A percentile compares a stretch with the other conserved stretches of the same genome.
Conservation (phyloP, 345 rosid species). For the Citrus maxima region DNA sequence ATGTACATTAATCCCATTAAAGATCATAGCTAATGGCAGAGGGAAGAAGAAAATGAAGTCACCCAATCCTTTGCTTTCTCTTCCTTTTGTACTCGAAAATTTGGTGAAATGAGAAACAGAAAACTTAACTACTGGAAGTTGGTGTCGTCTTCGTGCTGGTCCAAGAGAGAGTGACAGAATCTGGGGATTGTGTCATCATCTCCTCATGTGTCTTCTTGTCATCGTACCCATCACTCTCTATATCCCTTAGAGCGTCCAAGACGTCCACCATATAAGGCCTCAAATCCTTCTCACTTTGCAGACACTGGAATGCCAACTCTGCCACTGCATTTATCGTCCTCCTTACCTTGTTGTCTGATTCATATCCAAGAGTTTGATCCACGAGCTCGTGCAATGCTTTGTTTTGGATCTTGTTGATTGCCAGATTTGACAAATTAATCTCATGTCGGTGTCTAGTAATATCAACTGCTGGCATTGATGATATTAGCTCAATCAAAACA, state of each 20-base stretch:
- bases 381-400: slow-evolving; percentile 63
- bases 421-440: slow-evolving; percentile 77
- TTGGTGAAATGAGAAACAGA: not conserved
- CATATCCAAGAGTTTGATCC: slow-evolving; percentile 65
- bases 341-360: slow-evolving; percentile 43
- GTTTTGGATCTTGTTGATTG: slow-evolving; percentile 69
- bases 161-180: slow-evolving; percentile 52
- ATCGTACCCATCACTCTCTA: slow-evolving; percentile 29
- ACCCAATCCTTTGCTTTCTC: not conserved
- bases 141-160: slow-evolving; percentile 38
- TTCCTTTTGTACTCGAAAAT: not conserved
- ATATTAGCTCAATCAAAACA: slow-evolving; percentile 58
- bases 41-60: not conserved
- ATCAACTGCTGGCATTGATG: slow-evolving; percentile 89
- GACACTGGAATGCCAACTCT: slow-evolving; percentile 80
- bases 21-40: not conserved
- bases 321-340: slow-evolving; percentile 62
- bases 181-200: slow-evolving; percentile 35
- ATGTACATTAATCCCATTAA: not conserved
- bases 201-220: slow-evolving; percentile 20
- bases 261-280: slow-evolving; percentile 73
- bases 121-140: slow-evolving; percentile 15
- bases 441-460: slow-evolving; percentile 76
- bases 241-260: slow-evolving; percentile 37
- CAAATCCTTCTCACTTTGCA: slow-evolving; percentile 61